These are phyloP conservation scores for Taphrina wiesneri DNA, from an alignment of 1,139 yeast species.

Conservation along the genomic window DNA sequence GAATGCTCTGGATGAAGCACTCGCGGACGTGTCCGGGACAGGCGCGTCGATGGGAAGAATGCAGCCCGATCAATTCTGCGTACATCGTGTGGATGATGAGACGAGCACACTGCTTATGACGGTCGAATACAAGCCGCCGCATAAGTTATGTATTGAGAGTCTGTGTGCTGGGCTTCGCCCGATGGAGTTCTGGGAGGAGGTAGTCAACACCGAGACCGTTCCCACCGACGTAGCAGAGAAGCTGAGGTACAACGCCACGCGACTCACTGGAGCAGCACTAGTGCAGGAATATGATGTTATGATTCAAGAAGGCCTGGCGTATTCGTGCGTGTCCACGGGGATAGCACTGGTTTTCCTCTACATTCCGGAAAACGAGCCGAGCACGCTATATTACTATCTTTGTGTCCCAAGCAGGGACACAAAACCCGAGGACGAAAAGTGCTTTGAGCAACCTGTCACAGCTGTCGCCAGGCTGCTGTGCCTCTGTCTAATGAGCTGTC, in stretches of 20 bases:
- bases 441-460: too few species aligned
- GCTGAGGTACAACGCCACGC: slow-evolving; percentile 3
- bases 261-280: neutral
- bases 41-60: too few species aligned
- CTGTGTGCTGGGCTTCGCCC: slow-evolving; percentile 14
- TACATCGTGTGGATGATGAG: neutral
- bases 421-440: too few species aligned
- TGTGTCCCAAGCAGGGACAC: too few species aligned
- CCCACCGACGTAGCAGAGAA: neutral
- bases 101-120: neutral
- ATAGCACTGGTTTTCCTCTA: too few species aligned
- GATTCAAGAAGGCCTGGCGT: slow-evolving; percentile 1
- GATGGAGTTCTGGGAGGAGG: neutral
- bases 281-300: neutral
- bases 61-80: too few species aligned
- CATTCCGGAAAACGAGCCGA: too few species aligned
- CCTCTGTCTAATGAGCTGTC: too few species aligned
- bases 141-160: neutral
- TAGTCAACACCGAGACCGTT: neutral
- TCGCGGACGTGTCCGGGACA: too few species aligned
- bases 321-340: slow-evolving; percentile 9
- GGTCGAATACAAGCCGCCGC: slow-evolving; percentile 11
- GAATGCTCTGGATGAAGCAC: too few species aligned
- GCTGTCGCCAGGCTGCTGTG: too few species aligned
- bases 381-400: too few species aligned